Conservation (phyloP, 2,329 filamentous ascomycete species). For the Neofusicoccum cordaticola region DNA sequence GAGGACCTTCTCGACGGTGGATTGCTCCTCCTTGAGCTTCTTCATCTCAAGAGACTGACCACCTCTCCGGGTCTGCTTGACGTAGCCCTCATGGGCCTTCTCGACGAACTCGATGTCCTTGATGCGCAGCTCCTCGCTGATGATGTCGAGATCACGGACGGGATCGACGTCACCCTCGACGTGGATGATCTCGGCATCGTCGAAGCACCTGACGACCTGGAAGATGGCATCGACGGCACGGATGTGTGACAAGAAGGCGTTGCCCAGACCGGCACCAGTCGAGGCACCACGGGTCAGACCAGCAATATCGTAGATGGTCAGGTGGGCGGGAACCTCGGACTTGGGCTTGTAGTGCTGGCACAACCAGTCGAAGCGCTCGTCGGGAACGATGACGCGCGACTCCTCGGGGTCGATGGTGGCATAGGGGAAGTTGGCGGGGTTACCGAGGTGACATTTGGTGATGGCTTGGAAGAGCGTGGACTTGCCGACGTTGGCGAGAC, state of each 20-base stretch:
- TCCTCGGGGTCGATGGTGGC: slow-evolving; percentile 99
- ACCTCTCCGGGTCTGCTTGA: slow-evolving; percentile 92
- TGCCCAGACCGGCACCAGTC: slow-evolving; percentile 94
- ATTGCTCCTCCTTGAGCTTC: slow-evolving; percentile 92
- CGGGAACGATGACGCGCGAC: slow-evolving; percentile 93
- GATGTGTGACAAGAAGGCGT: slow-evolving; percentile 97
- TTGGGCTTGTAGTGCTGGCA: slow-evolving; percentile 97
- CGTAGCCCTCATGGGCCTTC: slow-evolving; percentile 86
- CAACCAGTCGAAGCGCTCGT: slow-evolving; percentile 94
- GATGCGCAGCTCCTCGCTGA: slow-evolving; percentile 90
- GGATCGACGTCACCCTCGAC: slow-evolving; percentile 98
- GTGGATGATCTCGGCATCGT: slow-evolving; percentile 99
- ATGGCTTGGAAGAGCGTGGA: slow-evolving; percentile 99
- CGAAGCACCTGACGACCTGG: slow-evolving; percentile 94
- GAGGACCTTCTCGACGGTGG: slow-evolving; percentile 86
- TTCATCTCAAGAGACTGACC: slow-evolving; percentile 97
- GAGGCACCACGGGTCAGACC: slow-evolving; percentile 94
- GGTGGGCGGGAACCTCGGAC: slow-evolving; percentile 91
- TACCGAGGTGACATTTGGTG: slow-evolving; percentile 94
- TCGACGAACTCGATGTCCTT: slow-evolving; percentile 99
- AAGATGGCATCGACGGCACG: slow-evolving; percentile 97
- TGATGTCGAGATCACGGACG: slow-evolving; percentile 89
- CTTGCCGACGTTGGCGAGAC: slow-evolving; percentile 98
- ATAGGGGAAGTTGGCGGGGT: slow-evolving; percentile 99
- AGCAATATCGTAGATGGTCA: slow-evolving; percentile 98